Evolutionary conservation across 2,329 filamentous ascomycete species (phyloP), one percentile per base, ranked within the genome.

Genomic region (Xylariales sp.): DNA sequence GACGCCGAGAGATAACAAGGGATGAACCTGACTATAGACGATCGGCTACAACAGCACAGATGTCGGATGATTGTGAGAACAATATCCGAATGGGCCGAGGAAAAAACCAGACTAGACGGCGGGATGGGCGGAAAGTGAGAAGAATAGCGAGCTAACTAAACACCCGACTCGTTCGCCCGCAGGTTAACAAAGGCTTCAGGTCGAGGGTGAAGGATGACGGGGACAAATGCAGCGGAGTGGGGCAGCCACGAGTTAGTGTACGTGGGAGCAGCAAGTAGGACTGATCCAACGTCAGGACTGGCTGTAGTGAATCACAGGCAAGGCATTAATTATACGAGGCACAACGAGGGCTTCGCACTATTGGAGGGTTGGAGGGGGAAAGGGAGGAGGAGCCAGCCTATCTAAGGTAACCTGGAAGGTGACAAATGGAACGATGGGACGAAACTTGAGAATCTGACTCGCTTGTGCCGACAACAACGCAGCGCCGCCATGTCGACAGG

Each of bases 211-310:
- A 61, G 14, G 49, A 65, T 69, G 66, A 69, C 66, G 63, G 66
- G 48, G 66, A 28, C n/a, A 45, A 41, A 62, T 48, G 63, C 66
- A 62, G 46, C 28, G 2, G 34, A 58, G 66, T 66, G 66, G 66
- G 66, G 66, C 59, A 12, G 32, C 28, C 32, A 23, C n/a, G 32
- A 16, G 46, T 48, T 48, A 65, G 36, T 57, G 45, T 6, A 7
- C 23, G 52, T 41, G 18, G 50, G 28, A 23, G 23, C 12, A 43
- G 41, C 34, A 41, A 36, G 43, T 52, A 50, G 34, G 36, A 57
- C 23, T 45, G 16, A 10, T 54, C 34, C 41, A 36, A 16, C 9
- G 39, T 14, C 39, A 41, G 12, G 39, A 5, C 39, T 12, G 46
- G 23, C 7, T 49, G 23, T 41, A 30, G 14, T 50, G 28, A 28